Evolutionary conservation across 768 basidiomycete species (phyloP).

Genomic region (Tephrocybe sp.): DNA sequence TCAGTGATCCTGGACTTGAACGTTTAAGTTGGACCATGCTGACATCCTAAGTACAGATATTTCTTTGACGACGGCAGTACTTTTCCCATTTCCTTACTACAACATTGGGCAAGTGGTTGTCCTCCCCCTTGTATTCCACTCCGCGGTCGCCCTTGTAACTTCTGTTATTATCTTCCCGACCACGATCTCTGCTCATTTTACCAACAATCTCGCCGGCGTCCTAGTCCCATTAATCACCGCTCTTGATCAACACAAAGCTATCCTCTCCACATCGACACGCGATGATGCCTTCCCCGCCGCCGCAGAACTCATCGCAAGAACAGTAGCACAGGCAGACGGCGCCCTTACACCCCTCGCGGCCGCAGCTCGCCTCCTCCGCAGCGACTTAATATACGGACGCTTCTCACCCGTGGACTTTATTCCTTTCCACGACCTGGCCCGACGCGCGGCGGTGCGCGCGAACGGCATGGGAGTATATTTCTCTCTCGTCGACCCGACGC

Average conservation of each 20-base stretch:
- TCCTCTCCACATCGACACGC: constrained; percentile 44
- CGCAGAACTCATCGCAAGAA: constrained; percentile 27
- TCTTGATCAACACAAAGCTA: constrained; percentile 44
- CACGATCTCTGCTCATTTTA: constrained; percentile 61
- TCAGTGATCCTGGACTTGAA: constrained; percentile 24
- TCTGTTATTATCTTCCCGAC: constrained; percentile 63
- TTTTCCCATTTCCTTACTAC: constrained; percentile 72
- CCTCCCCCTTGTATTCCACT: constrained; percentile 60
- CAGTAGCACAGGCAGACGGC: constrained; percentile 43
- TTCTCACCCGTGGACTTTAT: constrained; percentile 59
- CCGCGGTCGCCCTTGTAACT: constrained; percentile 49
- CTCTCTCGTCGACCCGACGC: constrained; percentile 57
- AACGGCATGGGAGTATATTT: constrained; percentile 67
- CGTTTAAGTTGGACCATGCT: background rate
- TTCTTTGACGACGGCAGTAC: constrained; percentile 49
- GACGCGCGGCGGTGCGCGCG: constrained; percentile 55
- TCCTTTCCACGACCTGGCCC: constrained; percentile 46
- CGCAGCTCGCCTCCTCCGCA: constrained; percentile 49
- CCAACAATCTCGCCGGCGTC: constrained; percentile 44
- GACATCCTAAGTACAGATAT: constrained; percentile 49
- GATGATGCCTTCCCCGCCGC: constrained; percentile 36
- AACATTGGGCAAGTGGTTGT: constrained; percentile 50
- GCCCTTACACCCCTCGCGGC: constrained; percentile 53
- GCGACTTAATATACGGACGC: constrained; percentile 60
- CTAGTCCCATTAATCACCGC: constrained; percentile 47